Evolutionary conservation across 2,329 filamentous ascomycete genomes (phyloP).

Genomic region (Ophidiomyces ophidiicola): DNA sequence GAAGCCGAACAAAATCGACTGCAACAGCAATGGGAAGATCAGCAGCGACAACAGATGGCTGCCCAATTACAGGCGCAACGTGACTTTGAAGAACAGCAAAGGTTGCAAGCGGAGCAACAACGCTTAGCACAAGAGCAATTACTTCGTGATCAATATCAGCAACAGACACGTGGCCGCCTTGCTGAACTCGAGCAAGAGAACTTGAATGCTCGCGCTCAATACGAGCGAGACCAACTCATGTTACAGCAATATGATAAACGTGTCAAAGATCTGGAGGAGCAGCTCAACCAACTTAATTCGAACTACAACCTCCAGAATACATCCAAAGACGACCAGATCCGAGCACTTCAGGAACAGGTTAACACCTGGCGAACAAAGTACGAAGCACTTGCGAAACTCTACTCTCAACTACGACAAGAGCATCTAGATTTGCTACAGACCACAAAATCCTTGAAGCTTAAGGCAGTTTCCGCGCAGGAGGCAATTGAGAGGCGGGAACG

Average conservation of each 20-base stretch:
- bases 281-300: conserved; percentile 67
- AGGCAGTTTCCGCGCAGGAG: conserved; percentile 92
- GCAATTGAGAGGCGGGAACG: conserved; percentile 91
- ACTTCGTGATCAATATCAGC: conserved; percentile 73
- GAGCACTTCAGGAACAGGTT: conserved; percentile 85
- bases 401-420: conserved; percentile 89
- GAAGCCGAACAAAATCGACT: conserved; percentile 85
- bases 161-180: conserved; percentile 89
- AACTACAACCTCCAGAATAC: conserved; percentile 74
- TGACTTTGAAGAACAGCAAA: conserved; percentile 95
- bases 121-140: conserved; percentile 82
- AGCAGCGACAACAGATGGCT: conserved; percentile 69
- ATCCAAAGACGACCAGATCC: conserved; percentile 90
- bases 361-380: conserved; percentile 98
- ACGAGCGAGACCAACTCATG: conserved; percentile 94
- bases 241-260: conserved; percentile 91
- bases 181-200: conserved; percentile 94
- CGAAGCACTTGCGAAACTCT: conserved; percentile 88
- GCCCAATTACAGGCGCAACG: conserved; percentile 73
- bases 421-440: conserved; percentile 91
- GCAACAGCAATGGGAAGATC: conserved; percentile 73
- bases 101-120: conserved; percentile 76
- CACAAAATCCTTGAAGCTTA: conserved; percentile 90
- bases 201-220: conserved; percentile 82
- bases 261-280: conserved; percentile 82